Evolutionary conservation across 345 rosid genomes (phyloP).

Genomic region (Lenwebbia sp.): DNA sequence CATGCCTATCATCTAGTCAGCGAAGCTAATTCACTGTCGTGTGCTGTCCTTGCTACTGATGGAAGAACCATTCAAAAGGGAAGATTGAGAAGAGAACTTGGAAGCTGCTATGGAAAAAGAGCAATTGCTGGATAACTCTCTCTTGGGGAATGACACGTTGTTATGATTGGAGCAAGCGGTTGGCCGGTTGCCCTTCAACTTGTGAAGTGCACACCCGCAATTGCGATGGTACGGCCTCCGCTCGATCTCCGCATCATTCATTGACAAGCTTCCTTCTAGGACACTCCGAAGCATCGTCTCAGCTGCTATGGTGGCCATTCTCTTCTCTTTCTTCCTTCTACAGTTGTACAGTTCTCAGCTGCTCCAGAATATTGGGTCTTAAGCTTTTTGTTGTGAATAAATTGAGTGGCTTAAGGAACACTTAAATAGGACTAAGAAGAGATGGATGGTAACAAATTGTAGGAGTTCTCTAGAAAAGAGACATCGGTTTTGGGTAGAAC

Average conservation of each 20-base stretch:
- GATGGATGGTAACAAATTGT: background rate
- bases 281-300: background rate
- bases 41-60: background rate
- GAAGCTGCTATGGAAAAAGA: background rate
- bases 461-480: background rate
- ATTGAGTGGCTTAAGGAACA: background rate
- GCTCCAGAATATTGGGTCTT: background rate
- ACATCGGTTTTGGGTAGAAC: background rate
- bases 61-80: background rate
- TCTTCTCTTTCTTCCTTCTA: background rate
- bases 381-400: background rate
- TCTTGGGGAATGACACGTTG: background rate
- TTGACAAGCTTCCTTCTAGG: background rate
- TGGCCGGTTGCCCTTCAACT: background rate
- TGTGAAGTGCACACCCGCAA: slow-evolving; percentile 12
- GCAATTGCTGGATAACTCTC: background rate
- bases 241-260: background rate
- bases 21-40: background rate
- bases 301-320: background rate
- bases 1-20: background rate
- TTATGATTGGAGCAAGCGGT: background rate
- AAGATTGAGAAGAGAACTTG: background rate
- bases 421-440: background rate
- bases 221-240: slow-evolving; percentile 3
- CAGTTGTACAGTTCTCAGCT: background rate